phyloP scores from a whole-genome alignment of 768 basidiomycete species.

The Mycena vulgaris region DNA sequence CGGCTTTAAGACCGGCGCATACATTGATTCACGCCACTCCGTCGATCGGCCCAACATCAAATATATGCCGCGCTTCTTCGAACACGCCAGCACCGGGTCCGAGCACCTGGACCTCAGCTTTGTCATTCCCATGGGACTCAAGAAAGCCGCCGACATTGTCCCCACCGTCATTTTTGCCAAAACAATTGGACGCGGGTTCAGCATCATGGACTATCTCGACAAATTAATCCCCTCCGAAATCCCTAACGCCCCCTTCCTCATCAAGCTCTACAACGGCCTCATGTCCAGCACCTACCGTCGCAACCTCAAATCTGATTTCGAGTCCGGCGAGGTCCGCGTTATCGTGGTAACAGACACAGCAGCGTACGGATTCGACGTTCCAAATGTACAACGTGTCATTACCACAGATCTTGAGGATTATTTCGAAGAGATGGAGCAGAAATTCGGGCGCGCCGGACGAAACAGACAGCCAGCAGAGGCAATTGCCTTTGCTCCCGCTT shows the following conservation, averaged over 20 bases:
- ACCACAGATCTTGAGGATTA: background rate
- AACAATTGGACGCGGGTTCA: conserved; percentile 8
- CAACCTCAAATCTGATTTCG: conserved; percentile 18
- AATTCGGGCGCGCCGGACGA: background rate
- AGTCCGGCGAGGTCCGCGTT: background rate
- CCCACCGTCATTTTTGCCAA: conserved; percentile 25
- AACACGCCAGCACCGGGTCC: conserved; percentile 4
- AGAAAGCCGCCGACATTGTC: background rate
- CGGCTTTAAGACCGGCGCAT: conserved; percentile 31
- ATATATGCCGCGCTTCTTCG: conserved; percentile 26
- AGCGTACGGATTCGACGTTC: conserved; percentile 19
- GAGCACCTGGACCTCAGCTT: conserved; percentile 29
- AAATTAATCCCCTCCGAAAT: conserved; percentile 14
- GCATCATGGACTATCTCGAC: conserved; percentile 27
- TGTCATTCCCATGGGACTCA: conserved; percentile 10
- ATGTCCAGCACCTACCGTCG: conserved; percentile 26
- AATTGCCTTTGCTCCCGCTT: background rate
- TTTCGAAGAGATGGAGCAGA: background rate
- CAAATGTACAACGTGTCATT: conserved; percentile 1
- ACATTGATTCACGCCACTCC: conserved; percentile 36
- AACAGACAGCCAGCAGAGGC: background rate
- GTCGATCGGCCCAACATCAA: conserved; percentile 34
- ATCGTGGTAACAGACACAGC: conserved; percentile 6
- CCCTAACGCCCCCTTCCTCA: conserved; percentile 12
- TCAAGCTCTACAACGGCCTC: conserved; percentile 31